Base-by-base conservation (phyloP, 2,329 filamentous ascomycete genomes). In the Colletotrichum plurivorum region DNA sequence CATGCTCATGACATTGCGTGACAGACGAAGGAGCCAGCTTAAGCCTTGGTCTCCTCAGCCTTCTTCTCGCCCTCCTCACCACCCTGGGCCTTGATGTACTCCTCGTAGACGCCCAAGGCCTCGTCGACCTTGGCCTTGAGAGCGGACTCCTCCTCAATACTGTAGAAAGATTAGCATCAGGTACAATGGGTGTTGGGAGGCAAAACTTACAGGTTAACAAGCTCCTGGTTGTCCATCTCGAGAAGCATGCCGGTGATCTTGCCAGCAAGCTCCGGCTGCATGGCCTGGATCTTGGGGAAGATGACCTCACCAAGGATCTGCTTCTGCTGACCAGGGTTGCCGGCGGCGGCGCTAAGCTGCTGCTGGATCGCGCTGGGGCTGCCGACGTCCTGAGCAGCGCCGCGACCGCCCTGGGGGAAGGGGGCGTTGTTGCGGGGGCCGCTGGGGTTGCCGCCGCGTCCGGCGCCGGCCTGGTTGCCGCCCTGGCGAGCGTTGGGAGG, bases 201-300 rank as follows among this genome's bases (percentile, higher is more conserved):
- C 46, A 31, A 16, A 73, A 93, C 95, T 93, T 92, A 97, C 94
- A 99, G 89, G 84, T 93, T 94, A 79, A 99, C 89, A 76, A 99
- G 87, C 87, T 99, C 96, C 67, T 88, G 81, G 84, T 98, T 98
- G 78, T 98, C 96, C 96, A 99, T 99, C 89, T 99, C 96, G 77
- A 99, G 85, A 77, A 99, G 92, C 96, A 99, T 99, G 84, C 96
- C 96, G 71, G 96, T 99, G 82, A 99, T 98, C 92, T 99, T 99
- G 80, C 96, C 96, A 72, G 96, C 96, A 78, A 99, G 88, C 77
- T 98, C 95, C 70, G 94, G 93, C 87, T 99, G 96, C 84, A 97
- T 92, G 75, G 90, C 90, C 82, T 95, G 91, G 78, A 99, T 98
- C 92, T 98, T 99, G 79, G 96, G 96, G 89, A 98, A 99, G 76